These are phyloP conservation scores for Fusarium citri DNA, from an alignment of 2,329 filamentous ascomycete genomes.

Conservation along the genomic window DNA sequence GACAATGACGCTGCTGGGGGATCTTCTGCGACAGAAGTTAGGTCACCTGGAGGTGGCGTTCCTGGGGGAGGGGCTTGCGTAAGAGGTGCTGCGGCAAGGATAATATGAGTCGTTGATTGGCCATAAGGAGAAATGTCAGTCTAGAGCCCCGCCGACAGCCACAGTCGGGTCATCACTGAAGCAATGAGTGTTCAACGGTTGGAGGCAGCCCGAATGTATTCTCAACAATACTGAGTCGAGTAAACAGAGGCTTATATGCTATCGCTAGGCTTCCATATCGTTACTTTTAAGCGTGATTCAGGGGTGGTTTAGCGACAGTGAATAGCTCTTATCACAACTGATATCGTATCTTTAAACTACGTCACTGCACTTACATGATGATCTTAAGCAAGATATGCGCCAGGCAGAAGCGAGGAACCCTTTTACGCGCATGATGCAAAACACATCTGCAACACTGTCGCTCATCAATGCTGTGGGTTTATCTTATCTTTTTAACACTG, in stretches of 20 bases:
- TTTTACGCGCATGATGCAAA: conserved; percentile 6
- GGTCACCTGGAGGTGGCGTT: conserved; percentile 39
- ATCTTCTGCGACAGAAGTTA: conserved; percentile 15
- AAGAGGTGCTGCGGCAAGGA: conserved; percentile 18
- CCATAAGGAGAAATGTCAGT: conserved; percentile 5
- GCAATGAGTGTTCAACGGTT: conserved; percentile 2
- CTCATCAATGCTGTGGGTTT: not conserved
- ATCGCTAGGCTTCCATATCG: not conserved
- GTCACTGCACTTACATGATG: conserved; percentile 18
- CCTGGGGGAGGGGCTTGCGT: conserved; percentile 41
- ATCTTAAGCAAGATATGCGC: not conserved
- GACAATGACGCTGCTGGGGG: conserved; percentile 38
- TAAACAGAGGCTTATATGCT: not conserved
- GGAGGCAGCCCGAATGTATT: conserved; percentile 21
- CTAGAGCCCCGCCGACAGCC: conserved; percentile 23
- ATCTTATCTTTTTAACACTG: not conserved
- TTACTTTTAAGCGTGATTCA: not conserved
- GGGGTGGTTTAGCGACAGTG: not conserved
- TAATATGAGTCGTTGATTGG: conserved; percentile 15
- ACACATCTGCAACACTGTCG: not conserved
- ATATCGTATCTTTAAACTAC: conserved; percentile 3
- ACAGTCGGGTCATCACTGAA: conserved; percentile 33
- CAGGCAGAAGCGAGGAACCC: conserved; percentile 12
- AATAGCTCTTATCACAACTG: not conserved
- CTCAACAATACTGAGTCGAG: not conserved